Conservation (phyloP, 176 grass and related monocot genomes). For the Zoysia japonica region DNA sequence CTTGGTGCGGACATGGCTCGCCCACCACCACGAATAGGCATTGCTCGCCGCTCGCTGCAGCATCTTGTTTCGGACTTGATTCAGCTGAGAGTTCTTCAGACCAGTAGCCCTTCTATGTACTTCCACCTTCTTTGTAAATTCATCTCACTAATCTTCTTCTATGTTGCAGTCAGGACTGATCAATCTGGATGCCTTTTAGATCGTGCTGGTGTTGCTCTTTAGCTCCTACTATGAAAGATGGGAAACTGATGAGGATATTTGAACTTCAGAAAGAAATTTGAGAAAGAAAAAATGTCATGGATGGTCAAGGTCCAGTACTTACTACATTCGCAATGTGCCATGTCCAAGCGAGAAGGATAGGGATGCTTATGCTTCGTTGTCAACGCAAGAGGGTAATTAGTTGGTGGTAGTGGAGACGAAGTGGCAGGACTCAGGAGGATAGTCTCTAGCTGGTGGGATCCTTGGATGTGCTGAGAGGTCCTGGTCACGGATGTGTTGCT, state of each 20-base stretch:
- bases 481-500: constrained; percentile 15
- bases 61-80: constrained; percentile 40
- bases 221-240: neutral
- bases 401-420: constrained; percentile 32
- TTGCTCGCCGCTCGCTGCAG: constrained; percentile 80
- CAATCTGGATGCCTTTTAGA: neutral
- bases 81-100: neutral
- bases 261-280: neutral
- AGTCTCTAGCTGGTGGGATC: constrained; percentile 3
- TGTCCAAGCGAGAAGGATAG: neutral
- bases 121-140: neutral
- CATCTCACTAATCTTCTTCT: neutral
- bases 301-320: neutral
- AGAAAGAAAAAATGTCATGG: neutral
- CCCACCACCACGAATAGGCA: constrained; percentile 94
- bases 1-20: constrained; percentile 84
- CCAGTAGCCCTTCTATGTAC: neutral
- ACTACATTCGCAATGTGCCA: neutral
- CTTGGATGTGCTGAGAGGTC: neutral
- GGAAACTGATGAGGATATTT: neutral
- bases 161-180: neutral
- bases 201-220: neutral
- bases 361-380: constrained; percentile 19
- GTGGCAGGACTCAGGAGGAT: constrained; percentile 18
- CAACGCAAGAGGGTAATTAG: neutral